Percentiles rank a stretch among this genome's conserved stretches.
Conservation (phyloP, 169 alveolate genomes). For the Theileria annulata region DNA sequence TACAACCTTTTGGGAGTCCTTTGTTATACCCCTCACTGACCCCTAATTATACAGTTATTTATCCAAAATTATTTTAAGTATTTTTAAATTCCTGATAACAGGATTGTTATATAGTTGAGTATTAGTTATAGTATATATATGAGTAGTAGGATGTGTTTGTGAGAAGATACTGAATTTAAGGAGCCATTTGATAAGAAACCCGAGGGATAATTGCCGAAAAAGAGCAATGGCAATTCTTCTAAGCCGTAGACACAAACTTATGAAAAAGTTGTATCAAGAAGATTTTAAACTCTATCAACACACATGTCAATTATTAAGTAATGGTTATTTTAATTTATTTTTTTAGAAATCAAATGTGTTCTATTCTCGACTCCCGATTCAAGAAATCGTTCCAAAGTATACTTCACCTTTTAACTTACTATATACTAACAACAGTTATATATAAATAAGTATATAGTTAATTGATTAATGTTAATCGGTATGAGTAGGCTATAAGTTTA, state of each 20-base stretch:
- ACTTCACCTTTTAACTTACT: background rate
- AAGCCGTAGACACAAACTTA: conserved; percentile 77
- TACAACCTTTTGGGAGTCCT: background rate
- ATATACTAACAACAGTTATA: background rate
- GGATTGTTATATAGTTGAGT: background rate
- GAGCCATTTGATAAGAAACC: conserved; percentile 78
- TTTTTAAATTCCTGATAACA: background rate
- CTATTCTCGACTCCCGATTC: conserved; percentile 85
- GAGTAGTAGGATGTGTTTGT: conserved; percentile 78
- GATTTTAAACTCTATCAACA: conserved; percentile 80
- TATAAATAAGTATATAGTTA: too few relatives aligned
- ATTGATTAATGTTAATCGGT: too few relatives aligned
- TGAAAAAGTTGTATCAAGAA: conserved; percentile 80
- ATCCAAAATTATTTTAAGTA: background rate
- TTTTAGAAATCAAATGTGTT: conserved; percentile 78
- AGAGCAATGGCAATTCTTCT: conserved; percentile 81
- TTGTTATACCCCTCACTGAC: background rate
- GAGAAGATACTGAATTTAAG: conserved; percentile 83
- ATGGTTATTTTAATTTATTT: background rate
- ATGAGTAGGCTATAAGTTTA: conserved; percentile 73
- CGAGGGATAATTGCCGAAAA: conserved; percentile 80
- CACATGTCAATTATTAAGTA: conserved; percentile 75
- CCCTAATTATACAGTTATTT: background rate
- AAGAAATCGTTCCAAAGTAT: conserved; percentile 78
- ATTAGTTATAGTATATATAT: background rate